phyloP scores from a whole-genome alignment of 441 rosid genomes.

The Arabidopsis hybrid region DNA sequence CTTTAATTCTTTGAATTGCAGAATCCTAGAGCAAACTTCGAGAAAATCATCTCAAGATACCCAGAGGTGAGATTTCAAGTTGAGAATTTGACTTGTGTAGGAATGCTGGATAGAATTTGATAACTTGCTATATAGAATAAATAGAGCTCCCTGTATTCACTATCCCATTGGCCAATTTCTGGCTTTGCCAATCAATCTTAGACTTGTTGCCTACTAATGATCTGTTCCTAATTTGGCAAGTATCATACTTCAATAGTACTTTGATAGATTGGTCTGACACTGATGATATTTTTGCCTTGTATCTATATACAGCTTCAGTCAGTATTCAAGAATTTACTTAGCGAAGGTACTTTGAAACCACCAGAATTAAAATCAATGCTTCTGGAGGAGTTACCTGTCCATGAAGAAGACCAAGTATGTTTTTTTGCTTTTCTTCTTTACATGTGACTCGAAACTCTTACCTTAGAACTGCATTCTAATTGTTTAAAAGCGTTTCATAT shows the following conservation, averaged over 20 bases:
- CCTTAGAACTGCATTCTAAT: background rate
- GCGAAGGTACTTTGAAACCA: constrained; percentile 46
- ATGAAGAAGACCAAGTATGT: constrained; percentile 54
- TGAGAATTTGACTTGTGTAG: constrained; percentile 23
- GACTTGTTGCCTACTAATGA: background rate
- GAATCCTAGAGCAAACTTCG: constrained; percentile 59
- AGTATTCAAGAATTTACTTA: constrained; percentile 46
- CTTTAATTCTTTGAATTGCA: constrained; percentile 43
- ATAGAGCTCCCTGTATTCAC: background rate
- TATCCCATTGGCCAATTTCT: background rate
- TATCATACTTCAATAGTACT: background rate
- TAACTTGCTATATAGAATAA: constrained; percentile 3
- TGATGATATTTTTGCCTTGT: constrained; percentile 7
- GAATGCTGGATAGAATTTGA: constrained; percentile 10
- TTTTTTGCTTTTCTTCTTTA: background rate
- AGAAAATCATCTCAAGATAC: constrained; percentile 58
- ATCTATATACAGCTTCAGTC: constrained; percentile 57
- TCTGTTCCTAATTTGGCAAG: constrained; percentile 15
- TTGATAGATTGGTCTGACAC: constrained; percentile 23
- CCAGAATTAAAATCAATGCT: constrained; percentile 47
- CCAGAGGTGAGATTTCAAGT: constrained; percentile 61
- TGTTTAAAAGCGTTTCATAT: constrained; percentile 1
- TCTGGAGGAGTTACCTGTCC: constrained; percentile 49
- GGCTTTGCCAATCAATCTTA: background rate
- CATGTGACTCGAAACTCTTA: background rate